A percentile compares a stretch with the other conserved stretches of the same genome.
Conservation (phyloP, 371 early-diverging fungal genomes). For the Mucor lusitanicus region DNA sequence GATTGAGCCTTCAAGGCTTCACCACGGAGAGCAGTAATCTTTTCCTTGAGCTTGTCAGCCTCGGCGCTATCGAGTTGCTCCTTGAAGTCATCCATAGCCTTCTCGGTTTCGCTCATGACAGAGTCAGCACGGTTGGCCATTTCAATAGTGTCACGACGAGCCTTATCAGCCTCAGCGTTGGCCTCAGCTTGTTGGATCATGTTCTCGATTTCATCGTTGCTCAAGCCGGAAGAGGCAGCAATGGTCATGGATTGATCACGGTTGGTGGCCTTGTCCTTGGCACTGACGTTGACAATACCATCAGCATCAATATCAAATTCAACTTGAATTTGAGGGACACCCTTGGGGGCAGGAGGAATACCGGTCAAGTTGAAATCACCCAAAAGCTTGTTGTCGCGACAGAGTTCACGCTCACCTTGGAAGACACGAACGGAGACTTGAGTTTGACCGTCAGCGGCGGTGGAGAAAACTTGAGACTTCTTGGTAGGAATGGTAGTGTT, state of each 20-base stretch:
- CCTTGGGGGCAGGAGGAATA: slow-evolving; percentile 89
- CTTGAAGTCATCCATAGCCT: slow-evolving; percentile 93
- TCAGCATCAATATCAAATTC: slow-evolving; percentile 99
- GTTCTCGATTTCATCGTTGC: slow-evolving; percentile 93
- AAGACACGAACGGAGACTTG: slow-evolving; percentile 97
- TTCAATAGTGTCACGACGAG: slow-evolving; percentile 92
- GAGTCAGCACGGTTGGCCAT: slow-evolving; percentile 93
- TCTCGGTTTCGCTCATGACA: slow-evolving; percentile 89
- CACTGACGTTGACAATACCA: slow-evolving; percentile 98
- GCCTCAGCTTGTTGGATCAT: slow-evolving; percentile 95
- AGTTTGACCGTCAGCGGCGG: slow-evolving; percentile 99
- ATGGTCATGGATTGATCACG: slow-evolving; percentile 89
- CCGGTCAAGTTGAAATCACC: slow-evolving; percentile 96
- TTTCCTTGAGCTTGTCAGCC: slow-evolving; percentile 77
- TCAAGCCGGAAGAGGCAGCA: slow-evolving; percentile 96
- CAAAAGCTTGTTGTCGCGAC: slow-evolving; percentile 96
- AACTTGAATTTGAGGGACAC: slow-evolving; percentile 94
- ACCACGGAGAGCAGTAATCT: slow-evolving; percentile 78
- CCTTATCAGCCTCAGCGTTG: slow-evolving; percentile 90
- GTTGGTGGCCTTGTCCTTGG: slow-evolving; percentile 97
- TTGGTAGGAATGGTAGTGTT: slow-evolving; percentile 99
- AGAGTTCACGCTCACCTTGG: slow-evolving; percentile 99
- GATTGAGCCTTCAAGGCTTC: slow-evolving; percentile 69
- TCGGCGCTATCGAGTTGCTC: slow-evolving; percentile 87
- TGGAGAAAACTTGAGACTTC: slow-evolving; percentile 99